Evolutionary conservation across 2,329 filamentous ascomycete genomes (phyloP), one percentile per base, ranked within the genome.

Genomic region (Mycogone perniciosa): DNA sequence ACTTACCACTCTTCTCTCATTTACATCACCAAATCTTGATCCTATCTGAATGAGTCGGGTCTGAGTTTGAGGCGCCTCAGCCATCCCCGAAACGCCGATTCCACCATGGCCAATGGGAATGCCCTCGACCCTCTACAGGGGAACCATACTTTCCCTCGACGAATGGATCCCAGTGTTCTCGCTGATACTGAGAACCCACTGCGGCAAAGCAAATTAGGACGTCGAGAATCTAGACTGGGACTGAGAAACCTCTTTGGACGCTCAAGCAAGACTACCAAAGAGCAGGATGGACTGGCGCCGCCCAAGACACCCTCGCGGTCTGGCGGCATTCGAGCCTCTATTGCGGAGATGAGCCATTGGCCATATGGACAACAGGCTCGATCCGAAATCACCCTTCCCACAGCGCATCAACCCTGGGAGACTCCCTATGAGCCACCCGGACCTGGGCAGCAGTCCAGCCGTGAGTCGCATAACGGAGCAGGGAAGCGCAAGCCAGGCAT

Each of bases 191-290:
- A 50, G 33, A 39, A 50, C 9, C 43, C 40, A 30, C 55, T 77
- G 50, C 73, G 74, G 35, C 56, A 64, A 5, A 69, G 71, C 43
- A 77, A 71, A 57, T 57, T 71, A 27, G 62, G 60, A 49, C 73
- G 68, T 60, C 68, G 77, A 54, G 77, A 80, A 53, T 81, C 78
- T 11, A 75, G 70, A 52, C 59, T 80, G 46, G 77, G 74, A 4
- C 61, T 81, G 44, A 69, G 75, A 48, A 74, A 66, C 54, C 68
- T 82, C 7, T 81, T 82, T 56, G 67, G 71, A 38, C 71, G 75
- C 53, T 67, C 68, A 13, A 39, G n/a, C 20, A 78, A 70, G 59
- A 45, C 63, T 4, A 58, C 59, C 9, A 70, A 67, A 52, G 66
- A 72, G 5, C 50, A 56, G 4, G 67, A 71, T 30, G 61, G 61